phyloP scores from a whole-genome alignment of 768 basidiomycete genomes.

The Trametes cingulata region DNA sequence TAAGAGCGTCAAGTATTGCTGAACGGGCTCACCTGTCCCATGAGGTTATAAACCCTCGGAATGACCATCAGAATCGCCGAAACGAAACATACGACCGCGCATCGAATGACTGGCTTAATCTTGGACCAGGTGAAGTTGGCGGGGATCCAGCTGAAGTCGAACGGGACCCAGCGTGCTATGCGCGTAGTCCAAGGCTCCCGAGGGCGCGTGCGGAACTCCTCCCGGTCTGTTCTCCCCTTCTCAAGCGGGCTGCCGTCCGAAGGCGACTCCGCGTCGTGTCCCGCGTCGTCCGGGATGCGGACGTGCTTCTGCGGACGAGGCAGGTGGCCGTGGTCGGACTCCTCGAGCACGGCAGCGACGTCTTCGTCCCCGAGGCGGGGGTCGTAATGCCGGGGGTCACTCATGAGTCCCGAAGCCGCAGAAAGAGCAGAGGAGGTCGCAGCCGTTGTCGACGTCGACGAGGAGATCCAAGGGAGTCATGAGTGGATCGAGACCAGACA shows the following conservation, averaged over 20 bases:
- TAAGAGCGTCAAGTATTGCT: no score
- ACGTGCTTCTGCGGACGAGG: conserved; percentile 12
- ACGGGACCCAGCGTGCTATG: conserved; percentile 28
- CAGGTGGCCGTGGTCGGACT: background rate
- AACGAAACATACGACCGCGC: conserved; percentile 63
- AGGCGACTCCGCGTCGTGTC: background rate
- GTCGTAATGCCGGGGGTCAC: conserved; percentile 22
- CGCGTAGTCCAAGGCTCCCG: conserved; percentile 1
- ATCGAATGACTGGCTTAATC: conserved; percentile 63
- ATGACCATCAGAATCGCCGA: conserved; percentile 60
- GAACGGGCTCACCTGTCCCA: conserved; percentile 66
- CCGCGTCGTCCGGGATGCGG: conserved; percentile 8
- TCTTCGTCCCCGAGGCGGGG: conserved; percentile 34
- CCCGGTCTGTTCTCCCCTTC: background rate
- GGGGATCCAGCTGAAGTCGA: conserved; percentile 53
- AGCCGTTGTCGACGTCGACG: no score
- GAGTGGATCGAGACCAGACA: no score
- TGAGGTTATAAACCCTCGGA: conserved; percentile 42
- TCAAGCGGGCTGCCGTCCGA: background rate
- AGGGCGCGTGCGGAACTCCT: conserved; percentile 1
- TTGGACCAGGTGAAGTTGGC: conserved; percentile 58
- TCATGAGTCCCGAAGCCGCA: background rate
- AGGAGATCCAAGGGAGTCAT: no score
- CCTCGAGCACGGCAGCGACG: conserved; percentile 9
- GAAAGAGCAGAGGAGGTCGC: no score